These are phyloP conservation scores for Casuarina cunninghamiana DNA, from an alignment of 306 rosid genomes.

Conservation along the genomic window DNA sequence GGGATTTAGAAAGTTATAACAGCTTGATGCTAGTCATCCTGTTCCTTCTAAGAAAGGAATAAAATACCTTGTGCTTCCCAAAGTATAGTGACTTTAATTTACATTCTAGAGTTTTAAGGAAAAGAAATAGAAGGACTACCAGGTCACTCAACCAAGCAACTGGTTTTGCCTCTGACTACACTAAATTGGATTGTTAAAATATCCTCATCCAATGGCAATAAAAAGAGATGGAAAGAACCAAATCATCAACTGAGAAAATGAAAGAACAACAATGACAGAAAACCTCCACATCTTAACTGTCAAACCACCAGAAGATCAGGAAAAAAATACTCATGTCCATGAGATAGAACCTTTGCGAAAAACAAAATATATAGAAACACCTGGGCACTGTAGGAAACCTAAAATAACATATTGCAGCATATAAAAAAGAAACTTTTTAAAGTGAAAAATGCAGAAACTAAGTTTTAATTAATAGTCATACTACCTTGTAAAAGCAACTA, in stretches of 20 bases:
- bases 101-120: too few species aligned
- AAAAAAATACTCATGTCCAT: neutral
- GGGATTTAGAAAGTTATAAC: neutral
- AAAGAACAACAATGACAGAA: neutral
- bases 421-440: neutral
- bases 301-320: neutral
- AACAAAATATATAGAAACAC: neutral
- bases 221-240: neutral
- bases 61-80: neutral
- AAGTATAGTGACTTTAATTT: neutral
- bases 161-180: neutral
- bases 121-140: neutral
- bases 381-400: neutral
- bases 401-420: neutral
- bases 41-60: neutral
- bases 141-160: neutral
- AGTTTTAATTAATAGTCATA: conserved; percentile 6
- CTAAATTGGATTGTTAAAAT: neutral
- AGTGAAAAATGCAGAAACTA: neutral
- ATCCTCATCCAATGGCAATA: neutral
- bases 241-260: neutral
- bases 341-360: neutral
- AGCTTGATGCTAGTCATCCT: neutral
- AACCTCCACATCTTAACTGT: neutral
- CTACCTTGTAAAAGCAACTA: conserved; percentile 98